phyloP scores from a whole-genome alignment of 805 yeast genomes.

The Cyberlindnera mrakii region DNA sequence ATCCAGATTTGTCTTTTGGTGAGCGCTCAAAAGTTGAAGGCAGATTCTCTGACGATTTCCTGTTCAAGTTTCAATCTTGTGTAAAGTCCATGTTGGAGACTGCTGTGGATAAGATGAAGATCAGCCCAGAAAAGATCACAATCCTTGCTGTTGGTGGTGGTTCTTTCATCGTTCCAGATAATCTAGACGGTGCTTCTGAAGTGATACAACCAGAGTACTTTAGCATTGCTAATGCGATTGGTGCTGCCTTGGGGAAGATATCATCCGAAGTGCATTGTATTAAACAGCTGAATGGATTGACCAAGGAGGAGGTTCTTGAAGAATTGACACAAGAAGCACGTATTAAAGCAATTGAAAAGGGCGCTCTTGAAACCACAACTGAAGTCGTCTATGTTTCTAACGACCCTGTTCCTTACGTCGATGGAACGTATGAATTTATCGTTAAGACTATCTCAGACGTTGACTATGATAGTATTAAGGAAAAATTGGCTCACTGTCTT shows the following conservation, averaged over 20 bases:
- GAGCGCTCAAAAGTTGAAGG: background rate
- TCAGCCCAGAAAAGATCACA: slow-evolving; percentile 37
- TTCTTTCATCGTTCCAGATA: slow-evolving; percentile 37
- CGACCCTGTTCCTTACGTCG: slow-evolving; percentile 28
- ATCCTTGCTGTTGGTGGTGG: slow-evolving; percentile 46
- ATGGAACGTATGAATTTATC: slow-evolving; percentile 21
- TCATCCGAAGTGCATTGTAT: slow-evolving; percentile 20
- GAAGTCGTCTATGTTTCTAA: slow-evolving; percentile 21
- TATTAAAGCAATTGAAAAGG: slow-evolving; percentile 19
- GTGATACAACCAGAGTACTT: slow-evolving; percentile 36
- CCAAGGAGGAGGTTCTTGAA: slow-evolving; percentile 17
- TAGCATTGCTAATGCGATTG: slow-evolving; percentile 45
- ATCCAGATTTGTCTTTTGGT: slow-evolving; percentile 8
- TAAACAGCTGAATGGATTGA: slow-evolving; percentile 1
- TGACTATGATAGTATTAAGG: slow-evolving; percentile 20
- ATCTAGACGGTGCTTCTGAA: slow-evolving; percentile 34
- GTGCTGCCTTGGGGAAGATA: slow-evolving; percentile 43
- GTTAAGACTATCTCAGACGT: slow-evolving; percentile 19
- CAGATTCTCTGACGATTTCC: slow-evolving; percentile 10
- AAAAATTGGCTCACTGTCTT: slow-evolving; percentile 31
- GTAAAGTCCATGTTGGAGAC: slow-evolving; percentile 26
- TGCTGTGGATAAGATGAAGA: slow-evolving; percentile 40
- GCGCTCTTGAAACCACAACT: slow-evolving; percentile 21
- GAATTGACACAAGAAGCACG: slow-evolving; percentile 19
- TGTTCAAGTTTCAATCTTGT: slow-evolving; percentile 9